Evolutionary conservation across 2,329 filamentous ascomycete species (phyloP).

Genomic region (Xylaria sp.): DNA sequence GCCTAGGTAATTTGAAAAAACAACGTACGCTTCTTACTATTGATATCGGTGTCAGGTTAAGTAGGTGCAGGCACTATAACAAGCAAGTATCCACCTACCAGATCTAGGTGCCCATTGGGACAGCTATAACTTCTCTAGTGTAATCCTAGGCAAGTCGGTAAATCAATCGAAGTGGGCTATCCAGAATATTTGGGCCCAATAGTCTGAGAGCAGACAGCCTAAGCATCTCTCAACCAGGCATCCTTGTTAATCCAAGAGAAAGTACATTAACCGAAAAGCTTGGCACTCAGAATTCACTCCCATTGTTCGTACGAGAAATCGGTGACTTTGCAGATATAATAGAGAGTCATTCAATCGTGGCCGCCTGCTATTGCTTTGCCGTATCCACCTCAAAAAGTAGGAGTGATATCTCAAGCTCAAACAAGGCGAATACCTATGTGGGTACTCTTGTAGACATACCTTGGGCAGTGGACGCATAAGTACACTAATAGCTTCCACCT

Average conservation of each 20-base stretch:
- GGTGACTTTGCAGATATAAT: conserved; percentile 14
- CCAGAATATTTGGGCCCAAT: conserved; percentile 4
- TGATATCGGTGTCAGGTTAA: background rate
- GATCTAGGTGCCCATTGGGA: background rate
- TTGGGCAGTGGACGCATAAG: too few relatives aligned
- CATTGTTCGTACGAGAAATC: conserved; percentile 18
- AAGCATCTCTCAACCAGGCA: conserved; percentile 2
- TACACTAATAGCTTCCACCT: background rate
- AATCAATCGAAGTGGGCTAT: conserved; percentile 14
- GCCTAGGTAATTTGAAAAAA: background rate
- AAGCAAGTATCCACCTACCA: background rate
- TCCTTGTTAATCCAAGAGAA: conserved; percentile 10
- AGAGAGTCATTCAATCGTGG: conserved; percentile 30
- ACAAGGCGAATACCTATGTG: background rate
- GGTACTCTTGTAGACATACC: too few relatives aligned
- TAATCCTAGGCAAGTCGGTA: conserved; percentile 8
- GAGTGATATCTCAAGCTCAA: background rate
- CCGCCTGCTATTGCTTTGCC: conserved; percentile 25
- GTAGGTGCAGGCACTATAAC: background rate
- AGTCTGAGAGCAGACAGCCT: conserved; percentile 1
- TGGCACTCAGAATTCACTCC: conserved; percentile 25
- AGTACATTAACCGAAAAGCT: conserved; percentile 22
- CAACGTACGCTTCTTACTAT: background rate
- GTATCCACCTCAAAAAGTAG: background rate
- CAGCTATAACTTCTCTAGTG: background rate